Percentiles rank a stretch among this genome's conserved stretches.
Evolutionary conservation across 768 basidiomycete species (phyloP).

Genomic region (Grammothele lineata): DNA sequence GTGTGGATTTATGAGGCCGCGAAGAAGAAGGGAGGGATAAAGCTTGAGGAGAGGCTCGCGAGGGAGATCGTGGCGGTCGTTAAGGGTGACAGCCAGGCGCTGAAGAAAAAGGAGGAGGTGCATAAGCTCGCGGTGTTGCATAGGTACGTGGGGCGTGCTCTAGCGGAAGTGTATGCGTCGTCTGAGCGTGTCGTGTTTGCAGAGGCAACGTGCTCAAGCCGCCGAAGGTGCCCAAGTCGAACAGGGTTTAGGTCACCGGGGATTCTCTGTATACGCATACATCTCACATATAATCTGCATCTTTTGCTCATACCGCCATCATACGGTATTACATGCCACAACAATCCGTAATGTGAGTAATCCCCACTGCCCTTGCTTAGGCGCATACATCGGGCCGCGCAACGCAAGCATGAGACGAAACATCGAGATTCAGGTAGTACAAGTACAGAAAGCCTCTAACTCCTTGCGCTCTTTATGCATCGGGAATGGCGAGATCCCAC

Average conservation of each 20-base stretch:
- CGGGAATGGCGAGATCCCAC: too few relatives aligned
- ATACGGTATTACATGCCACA: too few relatives aligned
- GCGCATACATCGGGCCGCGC: too few relatives aligned
- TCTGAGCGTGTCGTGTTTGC: background rate
- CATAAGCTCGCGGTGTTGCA: conserved; percentile 75
- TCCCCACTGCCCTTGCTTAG: too few relatives aligned
- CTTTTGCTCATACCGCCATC: too few relatives aligned
- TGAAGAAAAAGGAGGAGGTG: conserved; percentile 55
- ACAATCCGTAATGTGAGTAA: too few relatives aligned
- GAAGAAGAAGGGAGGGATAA: conserved; percentile 51
- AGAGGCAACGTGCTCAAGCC: conserved; percentile 13
- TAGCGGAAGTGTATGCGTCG: conserved; percentile 60
- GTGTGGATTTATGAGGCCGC: conserved; percentile 67
- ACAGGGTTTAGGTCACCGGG: conserved; percentile 38
- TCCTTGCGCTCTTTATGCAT: too few relatives aligned
- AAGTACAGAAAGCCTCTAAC: too few relatives aligned
- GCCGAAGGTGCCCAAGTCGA: conserved; percentile 11
- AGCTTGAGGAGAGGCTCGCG: conserved; percentile 67
- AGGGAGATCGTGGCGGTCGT: conserved; percentile 71
- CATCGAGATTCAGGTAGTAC: too few relatives aligned
- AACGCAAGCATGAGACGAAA: too few relatives aligned
- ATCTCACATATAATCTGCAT: too few relatives aligned
- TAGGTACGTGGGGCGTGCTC: conserved; percentile 52
- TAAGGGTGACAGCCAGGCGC: conserved; percentile 48
- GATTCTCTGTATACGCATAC: conserved; percentile 63